Evolutionary conservation across 768 basidiomycete genomes (phyloP), one percentile per base, ranked within the genome.

Genomic region (Scleroderma citrinum): DNA sequence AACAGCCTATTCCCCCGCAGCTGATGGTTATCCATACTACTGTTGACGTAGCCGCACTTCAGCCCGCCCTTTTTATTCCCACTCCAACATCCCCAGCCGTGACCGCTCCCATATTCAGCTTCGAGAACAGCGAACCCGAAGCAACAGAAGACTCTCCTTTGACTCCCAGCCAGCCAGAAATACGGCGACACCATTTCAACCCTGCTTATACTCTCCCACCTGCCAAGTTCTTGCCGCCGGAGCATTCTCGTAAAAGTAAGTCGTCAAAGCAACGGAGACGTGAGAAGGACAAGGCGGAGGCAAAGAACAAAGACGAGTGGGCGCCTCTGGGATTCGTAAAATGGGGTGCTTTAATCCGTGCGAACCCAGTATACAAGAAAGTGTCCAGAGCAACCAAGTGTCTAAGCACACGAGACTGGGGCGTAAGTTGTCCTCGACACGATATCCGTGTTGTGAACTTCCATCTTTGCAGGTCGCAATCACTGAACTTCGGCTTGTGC

Each of bases 331-430:
- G 87, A 30, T 61, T 85, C 42, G 77, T 75, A 50, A 77, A 72
- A 63, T 92, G 89, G 90, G 76, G 81, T 21, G 87, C 86, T 2
- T 72, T 75, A n/a, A 64, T 92, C 26, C 76, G 75, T 49, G 81
- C 85, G 26, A 93, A 92, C 61, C 90, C 91, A 3, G 72, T 88
- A 19, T 79, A 82, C 70, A 82, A 76, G 63, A 81, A 76, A 55
- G 76, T 91, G 11, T 69, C 83, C 37, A 76, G 81, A 46, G 80
- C 89, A 13, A 73, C 77, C 6, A 93, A 93, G 63, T 90, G 86
- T 53, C 58, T 93, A 52, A 89, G 73, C 47, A 87, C 85, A 10
- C 76, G 77, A 34, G 89, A 93, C 50, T 93, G 91, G 91, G 75
- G 76, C 67, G 90, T 90, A 72, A 57, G 86, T 48, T 14, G 30